phyloP scores from a whole-genome alignment of 1,284 basidiomycete species.

The Malassezia caprae region DNA sequence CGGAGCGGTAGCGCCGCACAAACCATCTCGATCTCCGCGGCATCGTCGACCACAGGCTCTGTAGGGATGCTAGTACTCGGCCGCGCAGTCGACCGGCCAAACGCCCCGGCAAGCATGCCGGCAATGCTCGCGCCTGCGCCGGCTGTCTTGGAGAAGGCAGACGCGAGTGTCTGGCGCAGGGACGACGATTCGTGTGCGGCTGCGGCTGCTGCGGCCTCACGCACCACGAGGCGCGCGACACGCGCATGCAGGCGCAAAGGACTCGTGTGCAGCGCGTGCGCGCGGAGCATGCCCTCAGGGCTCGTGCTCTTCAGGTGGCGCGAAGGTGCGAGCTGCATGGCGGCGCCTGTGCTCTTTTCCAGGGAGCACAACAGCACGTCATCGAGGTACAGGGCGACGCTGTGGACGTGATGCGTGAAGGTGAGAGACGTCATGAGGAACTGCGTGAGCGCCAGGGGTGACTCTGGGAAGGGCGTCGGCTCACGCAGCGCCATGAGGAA shows the following conservation, averaged over 20 bases:
- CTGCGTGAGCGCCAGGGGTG: slow-evolving; percentile 70
- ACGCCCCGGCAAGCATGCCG: slow-evolving; percentile 46
- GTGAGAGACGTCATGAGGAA: slow-evolving; percentile 88
- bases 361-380: slow-evolving; percentile 66
- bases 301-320: slow-evolving; percentile 51
- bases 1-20: slow-evolving; percentile 64
- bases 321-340: slow-evolving; percentile 57
- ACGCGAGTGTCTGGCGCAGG: slow-evolving; percentile 24
- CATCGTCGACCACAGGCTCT: slow-evolving; percentile 14
- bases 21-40: slow-evolving; percentile 20
- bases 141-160: slow-evolving; percentile 39
- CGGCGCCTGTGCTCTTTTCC: slow-evolving; percentile 59
- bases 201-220: slow-evolving; percentile 50
- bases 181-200: slow-evolving; percentile 60
- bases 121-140: slow-evolving; percentile 27
- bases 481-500: slow-evolving; percentile 86
- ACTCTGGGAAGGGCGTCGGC: slow-evolving; percentile 66
- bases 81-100: slow-evolving; percentile 36
- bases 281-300: slow-evolving; percentile 58
- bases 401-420: slow-evolving; percentile 73
- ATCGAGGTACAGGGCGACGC: slow-evolving; percentile 58
- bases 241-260: slow-evolving; percentile 71
- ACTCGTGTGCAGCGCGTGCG: slow-evolving; percentile 59
- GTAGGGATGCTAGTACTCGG: not conserved
- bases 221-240: slow-evolving; percentile 64